These are phyloP conservation scores for Globisporangium parvum DNA, from an alignment of 352 stramenopile species.

Conservation along the genomic window DNA sequence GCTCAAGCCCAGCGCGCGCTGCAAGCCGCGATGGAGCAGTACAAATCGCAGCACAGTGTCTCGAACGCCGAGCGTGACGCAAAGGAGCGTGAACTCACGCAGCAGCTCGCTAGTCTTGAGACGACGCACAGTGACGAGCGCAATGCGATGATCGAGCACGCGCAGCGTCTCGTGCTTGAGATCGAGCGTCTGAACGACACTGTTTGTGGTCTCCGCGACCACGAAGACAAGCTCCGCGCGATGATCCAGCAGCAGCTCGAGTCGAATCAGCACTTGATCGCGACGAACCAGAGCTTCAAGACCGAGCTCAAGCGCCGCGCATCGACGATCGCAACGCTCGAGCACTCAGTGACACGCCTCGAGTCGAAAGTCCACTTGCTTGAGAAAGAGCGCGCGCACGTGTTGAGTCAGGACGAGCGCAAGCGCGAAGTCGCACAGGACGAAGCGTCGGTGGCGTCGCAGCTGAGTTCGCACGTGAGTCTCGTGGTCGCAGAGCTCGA, in stretches of 20 bases:
- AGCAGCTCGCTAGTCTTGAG: conserved; percentile 1
- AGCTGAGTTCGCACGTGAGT: conserved; percentile 37
- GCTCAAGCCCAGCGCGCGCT: not conserved
- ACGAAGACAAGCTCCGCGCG: conserved; percentile 27
- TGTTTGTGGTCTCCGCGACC: conserved; percentile 14
- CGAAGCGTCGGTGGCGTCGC: conserved; percentile 22
- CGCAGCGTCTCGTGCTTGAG: not conserved
- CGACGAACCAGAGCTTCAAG: conserved; percentile 35
- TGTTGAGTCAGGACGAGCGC: conserved; percentile 24
- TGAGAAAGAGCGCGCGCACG: conserved; percentile 41
- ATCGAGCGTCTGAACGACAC: conserved; percentile 13
- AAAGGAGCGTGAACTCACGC: conserved; percentile 14
- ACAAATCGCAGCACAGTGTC: conserved; percentile 21
- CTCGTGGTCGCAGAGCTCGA: conserved; percentile 41
- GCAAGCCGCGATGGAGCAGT: conserved; percentile 5
- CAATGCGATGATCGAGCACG: not conserved
- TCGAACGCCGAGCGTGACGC: conserved; percentile 25
- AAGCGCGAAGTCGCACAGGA: conserved; percentile 27
- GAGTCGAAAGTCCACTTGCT: conserved; percentile 44
- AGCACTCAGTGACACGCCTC: conserved; percentile 25
- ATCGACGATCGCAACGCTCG: conserved; percentile 17
- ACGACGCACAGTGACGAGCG: not conserved
- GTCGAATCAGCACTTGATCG: conserved; percentile 33
- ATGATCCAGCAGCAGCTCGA: conserved; percentile 34
- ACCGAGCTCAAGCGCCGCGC: conserved; percentile 23